Evolutionary conservation across 2,329 filamentous ascomycete species (phyloP).

Genomic region (Colletotrichum karsti): DNA sequence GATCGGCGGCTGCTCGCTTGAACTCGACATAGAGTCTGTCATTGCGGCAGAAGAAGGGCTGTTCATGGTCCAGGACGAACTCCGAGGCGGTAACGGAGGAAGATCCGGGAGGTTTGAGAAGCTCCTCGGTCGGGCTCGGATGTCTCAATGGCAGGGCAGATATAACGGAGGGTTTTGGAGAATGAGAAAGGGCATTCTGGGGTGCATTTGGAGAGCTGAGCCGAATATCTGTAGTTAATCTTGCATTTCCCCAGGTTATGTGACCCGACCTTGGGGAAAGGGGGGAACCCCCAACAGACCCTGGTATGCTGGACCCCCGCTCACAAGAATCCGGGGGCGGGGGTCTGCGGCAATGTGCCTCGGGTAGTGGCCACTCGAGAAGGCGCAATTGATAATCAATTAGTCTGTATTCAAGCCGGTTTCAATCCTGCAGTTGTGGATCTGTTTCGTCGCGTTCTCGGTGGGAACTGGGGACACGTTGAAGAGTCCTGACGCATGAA

Average conservation of each 20-base stretch:
- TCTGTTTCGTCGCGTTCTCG: background rate
- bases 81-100: background rate
- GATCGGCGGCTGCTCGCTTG: slow-evolving; percentile 1
- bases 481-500: background rate
- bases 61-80: background rate
- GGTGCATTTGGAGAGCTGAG: background rate
- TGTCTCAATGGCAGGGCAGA: background rate
- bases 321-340: slow-evolving; percentile 12
- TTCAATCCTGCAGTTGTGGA: background rate
- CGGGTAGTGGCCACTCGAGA: background rate
- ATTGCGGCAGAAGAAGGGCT: background rate
- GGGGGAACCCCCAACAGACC: background rate
- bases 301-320: slow-evolving; percentile 1
- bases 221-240: background rate
- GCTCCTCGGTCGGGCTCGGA: slow-evolving; percentile 13
- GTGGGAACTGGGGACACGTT: background rate
- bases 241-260: slow-evolving; percentile 1
- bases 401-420: background rate
- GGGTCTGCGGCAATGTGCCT: slow-evolving; percentile 4
- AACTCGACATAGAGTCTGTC: slow-evolving; percentile 2
- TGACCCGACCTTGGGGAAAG: background rate
- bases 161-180: slow-evolving; percentile 1
- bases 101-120: background rate
- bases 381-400: background rate
- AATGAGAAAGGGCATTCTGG: background rate